These are phyloP conservation scores for Farysia itapuensis DNA, from an alignment of 1,284 basidiomycete genomes.

Conservation along the genomic window DNA sequence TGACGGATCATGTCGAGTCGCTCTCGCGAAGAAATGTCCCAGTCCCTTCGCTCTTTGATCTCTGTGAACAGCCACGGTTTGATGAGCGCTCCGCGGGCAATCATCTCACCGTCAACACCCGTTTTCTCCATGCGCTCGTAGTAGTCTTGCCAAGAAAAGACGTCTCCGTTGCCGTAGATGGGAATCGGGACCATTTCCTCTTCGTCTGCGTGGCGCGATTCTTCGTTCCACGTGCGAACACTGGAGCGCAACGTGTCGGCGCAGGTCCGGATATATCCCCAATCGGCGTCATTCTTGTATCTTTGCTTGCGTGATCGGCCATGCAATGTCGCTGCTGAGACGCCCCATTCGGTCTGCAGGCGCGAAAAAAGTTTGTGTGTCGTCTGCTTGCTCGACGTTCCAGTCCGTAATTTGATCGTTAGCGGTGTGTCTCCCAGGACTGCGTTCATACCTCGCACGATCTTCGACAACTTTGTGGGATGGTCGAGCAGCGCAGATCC, in stretches of 20 bases:
- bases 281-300: slow-evolving; percentile 58
- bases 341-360: slow-evolving; percentile 75
- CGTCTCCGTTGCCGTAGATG: slow-evolving; percentile 94
- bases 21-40: slow-evolving; percentile 91
- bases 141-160: slow-evolving; percentile 82
- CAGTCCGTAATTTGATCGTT: slow-evolving; percentile 88
- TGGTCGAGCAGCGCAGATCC: slow-evolving; percentile 87
- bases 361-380: slow-evolving; percentile 80
- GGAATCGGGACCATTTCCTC: slow-evolving; percentile 72
- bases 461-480: slow-evolving; percentile 78
- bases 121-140: slow-evolving; percentile 74
- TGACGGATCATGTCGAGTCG: slow-evolving; percentile 82
- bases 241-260: slow-evolving; percentile 77
- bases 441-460: slow-evolving; percentile 85
- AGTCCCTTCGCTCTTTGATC: slow-evolving; percentile 75
- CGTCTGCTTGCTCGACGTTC: slow-evolving; percentile 71
- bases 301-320: slow-evolving; percentile 66
- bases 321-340: slow-evolving; percentile 81
- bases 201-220: slow-evolving; percentile 34
- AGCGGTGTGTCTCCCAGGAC: slow-evolving; percentile 89
- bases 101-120: slow-evolving; percentile 91
- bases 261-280: slow-evolving; percentile 70
- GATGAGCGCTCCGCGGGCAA: slow-evolving; percentile 89
- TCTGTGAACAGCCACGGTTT: slow-evolving; percentile 82
- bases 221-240: slow-evolving; percentile 51